Evolutionary conservation across 2,329 filamentous ascomycete species (phyloP), one percentile per base, ranked within the genome.

Genomic region (Pseudogymnoascus sp.): DNA sequence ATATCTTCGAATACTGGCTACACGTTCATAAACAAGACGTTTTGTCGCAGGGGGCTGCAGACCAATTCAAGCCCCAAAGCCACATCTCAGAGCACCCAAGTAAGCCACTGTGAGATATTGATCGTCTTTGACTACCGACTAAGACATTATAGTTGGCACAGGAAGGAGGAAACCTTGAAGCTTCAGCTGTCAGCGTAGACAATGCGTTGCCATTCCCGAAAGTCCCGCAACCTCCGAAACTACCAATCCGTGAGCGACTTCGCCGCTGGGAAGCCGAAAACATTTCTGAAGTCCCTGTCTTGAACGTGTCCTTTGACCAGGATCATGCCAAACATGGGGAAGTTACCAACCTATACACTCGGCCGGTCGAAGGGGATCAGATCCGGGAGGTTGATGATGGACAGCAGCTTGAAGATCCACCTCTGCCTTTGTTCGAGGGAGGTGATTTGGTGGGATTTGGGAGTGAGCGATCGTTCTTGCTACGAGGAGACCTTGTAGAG

Each of bases 391-490:
- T 34, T 34, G 49, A 56, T 18, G 49, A 56, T 36, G 49, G 49
- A 18, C 28, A 56, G 5, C 49, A 56, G 16, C 28, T 14, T 56
- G 49, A 56, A 34, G 49, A 56, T 56, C 28, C 49, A 56, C 49
- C 68, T 34, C 66, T 70, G 18, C 69, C 74, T 5, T 75, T 76
- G 53, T 68, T 80, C 59, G 72, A 74, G 28, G 73, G 73, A 42
- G 79, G 79, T 38, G 80, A 83, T 65, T 72, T 83, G n/a, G 78
- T 82, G 9, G 80, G 83, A 67, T 63, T 73, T 66, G 71, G 72
- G 6, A 62, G 63, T 21, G 65, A 62, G 36, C 68, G 72, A 12
- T 66, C 63, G 40, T 75, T 73, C 56, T 64, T 75, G 11, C 59
- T 72, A 25, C 69, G 70, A 36, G 73, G 73, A 31, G 73, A 75